Conservation (phyloP, 1,139 yeast species). For the Blastobotrys indianensis region DNA sequence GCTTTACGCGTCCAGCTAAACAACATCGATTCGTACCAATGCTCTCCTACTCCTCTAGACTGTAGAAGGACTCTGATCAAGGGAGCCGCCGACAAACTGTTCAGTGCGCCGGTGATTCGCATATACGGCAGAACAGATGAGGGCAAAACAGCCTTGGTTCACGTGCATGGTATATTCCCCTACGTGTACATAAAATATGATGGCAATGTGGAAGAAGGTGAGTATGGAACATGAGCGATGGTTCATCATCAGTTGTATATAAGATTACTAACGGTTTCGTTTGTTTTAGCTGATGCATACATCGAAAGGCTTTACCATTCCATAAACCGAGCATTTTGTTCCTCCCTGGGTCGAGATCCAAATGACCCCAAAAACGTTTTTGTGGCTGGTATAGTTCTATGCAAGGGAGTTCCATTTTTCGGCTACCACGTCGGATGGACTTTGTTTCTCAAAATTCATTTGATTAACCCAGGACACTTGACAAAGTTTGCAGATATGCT, state of each 20-base stretch:
- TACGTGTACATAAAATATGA: slow-evolving; percentile 63
- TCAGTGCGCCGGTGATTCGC: slow-evolving; percentile 67
- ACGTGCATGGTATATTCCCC: slow-evolving; percentile 81
- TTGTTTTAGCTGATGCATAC: slow-evolving; percentile 19
- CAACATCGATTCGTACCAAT: slow-evolving; percentile 55
- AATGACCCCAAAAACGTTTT: slow-evolving; percentile 36
- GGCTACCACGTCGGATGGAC: slow-evolving; percentile 68
- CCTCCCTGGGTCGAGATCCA: slow-evolving; percentile 27
- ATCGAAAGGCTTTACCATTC: slow-evolving; percentile 21
- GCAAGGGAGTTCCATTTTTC: slow-evolving; percentile 76
- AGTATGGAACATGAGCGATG: slow-evolving; percentile 4
- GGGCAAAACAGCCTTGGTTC: slow-evolving; percentile 55
- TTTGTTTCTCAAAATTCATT: slow-evolving; percentile 59
- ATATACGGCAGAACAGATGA: slow-evolving; percentile 61
- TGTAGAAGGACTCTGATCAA: slow-evolving; percentile 26
- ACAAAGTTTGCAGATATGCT: slow-evolving; percentile 57
- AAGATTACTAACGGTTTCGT: slow-evolving; percentile 7
- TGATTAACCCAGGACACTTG: slow-evolving; percentile 58
- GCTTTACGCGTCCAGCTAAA: slow-evolving; percentile 33
- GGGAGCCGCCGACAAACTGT: slow-evolving; percentile 17
- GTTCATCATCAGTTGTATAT: not conserved
- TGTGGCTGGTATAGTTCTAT: slow-evolving; percentile 61
- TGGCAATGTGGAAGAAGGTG: slow-evolving; percentile 32
- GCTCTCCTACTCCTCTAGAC: slow-evolving; percentile 42
- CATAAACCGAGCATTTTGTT: slow-evolving; percentile 30